Evolutionary conservation across 2,329 filamentous ascomycete genomes (phyloP), one percentile per base, ranked within the genome.

Genomic region (Ophiobolus disseminans): DNA sequence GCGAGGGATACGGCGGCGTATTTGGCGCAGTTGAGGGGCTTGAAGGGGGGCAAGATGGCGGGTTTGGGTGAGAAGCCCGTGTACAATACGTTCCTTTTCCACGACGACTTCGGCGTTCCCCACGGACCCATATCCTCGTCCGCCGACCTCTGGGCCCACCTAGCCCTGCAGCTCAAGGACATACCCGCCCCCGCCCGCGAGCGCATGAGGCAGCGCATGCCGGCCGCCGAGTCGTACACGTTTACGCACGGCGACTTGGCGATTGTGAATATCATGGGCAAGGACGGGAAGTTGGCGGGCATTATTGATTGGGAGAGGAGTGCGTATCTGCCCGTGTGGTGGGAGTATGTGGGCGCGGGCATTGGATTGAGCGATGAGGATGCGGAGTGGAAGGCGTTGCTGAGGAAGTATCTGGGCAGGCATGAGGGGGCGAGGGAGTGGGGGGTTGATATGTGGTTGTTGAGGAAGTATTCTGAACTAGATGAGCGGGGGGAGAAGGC

Each of bases 351-450:
- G 34, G 21, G 21, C 9, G 44, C 48, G 19, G 44, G 43, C 8
- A 48, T 51, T 31, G 39, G 43, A 23, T 26, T 52, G n/a, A 16
- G 48, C 9, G 23, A 25, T 9, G 48, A 50, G 26, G 42, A 46
- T 39, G 23, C n/a, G 8, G 48, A 46, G 58, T 97, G 91, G 91
- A 92, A 96, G 70, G 91, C 89, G 0, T 80, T 97, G 47, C 84
- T 97, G 88, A 6, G 23, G 11, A 26, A 26, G 23, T 26, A 26
- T 11, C 6, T 26, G 11, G 0, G 6, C 14, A 6, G 95, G 97
- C 77, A 92, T 93, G 66, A 96, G 91, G 0, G 85, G 86, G 53
- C 87, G 7, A 6, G 30, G 5, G 8, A 34, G 14, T 34, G 7
- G 7, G 7, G 30, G 30, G 5, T 34, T 6, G 30, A 34, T 34